Percentiles rank a stretch among this genome's conserved stretches.
These are phyloP conservation scores for Panellus pusillus DNA, from an alignment of 768 basidiomycete species.

Conservation along the genomic window DNA sequence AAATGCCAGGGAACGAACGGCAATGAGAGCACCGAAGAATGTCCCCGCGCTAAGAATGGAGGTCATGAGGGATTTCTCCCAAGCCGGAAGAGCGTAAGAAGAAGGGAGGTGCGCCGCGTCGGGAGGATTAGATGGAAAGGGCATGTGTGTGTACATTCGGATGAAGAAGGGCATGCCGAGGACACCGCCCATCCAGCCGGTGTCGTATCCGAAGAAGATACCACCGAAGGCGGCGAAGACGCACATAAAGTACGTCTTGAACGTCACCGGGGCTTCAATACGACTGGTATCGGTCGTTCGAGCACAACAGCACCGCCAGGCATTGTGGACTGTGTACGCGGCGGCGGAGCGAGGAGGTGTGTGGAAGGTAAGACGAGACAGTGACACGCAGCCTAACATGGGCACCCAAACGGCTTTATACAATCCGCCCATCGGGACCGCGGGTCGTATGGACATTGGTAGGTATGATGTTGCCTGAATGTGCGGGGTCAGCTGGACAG, in stretches of 20 bases:
- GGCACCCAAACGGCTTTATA: no score
- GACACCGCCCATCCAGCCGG: constrained; percentile 80
- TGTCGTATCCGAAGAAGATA: constrained; percentile 69
- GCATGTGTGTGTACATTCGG: constrained; percentile 22
- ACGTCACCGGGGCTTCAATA: constrained; percentile 9
- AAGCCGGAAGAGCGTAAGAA: constrained; percentile 44
- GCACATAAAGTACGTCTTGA: constrained; percentile 10
- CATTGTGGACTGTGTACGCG: background rate
- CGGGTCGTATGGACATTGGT: no score
- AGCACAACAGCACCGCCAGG: constrained; percentile 11
- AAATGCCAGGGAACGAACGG: constrained; percentile 29
- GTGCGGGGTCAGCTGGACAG: no score
- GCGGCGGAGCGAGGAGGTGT: background rate
- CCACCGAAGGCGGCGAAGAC: constrained; percentile 48
- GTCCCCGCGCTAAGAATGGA: constrained; percentile 87
- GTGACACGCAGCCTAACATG: no score
- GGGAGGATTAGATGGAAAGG: background rate
- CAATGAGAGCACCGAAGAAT: constrained; percentile 70
- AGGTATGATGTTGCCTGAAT: no score
- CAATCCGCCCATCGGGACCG: no score
- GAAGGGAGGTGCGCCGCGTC: constrained; percentile 9
- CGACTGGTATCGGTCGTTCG: constrained; percentile 5
- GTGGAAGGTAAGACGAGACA: no score
- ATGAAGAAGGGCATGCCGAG: constrained; percentile 64
- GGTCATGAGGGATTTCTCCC: constrained; percentile 45